Evolutionary conservation across 176 grass and related monocot species (phyloP).

Genomic region (sorghum (Sorghum bicolor)): Sorghum_bicolor_NCBIv3 NC_012877.2:1199001-1199500

Average conservation of each 20-base stretch:
- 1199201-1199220: not conserved
- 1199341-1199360: not conserved
- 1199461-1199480: slow-evolving; percentile 56
- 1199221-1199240: not conserved
- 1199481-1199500: slow-evolving; percentile 46
- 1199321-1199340: not conserved
- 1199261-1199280: not conserved
- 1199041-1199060: not conserved
- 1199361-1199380: not conserved
- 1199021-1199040: not conserved
- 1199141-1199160: not conserved
- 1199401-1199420: not conserved
- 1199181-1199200: not conserved
- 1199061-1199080: not conserved
- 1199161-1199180: not conserved
- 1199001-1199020: not conserved
- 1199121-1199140: not conserved
- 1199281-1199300: not conserved
- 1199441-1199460: slow-evolving; percentile 39
- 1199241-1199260: not conserved
- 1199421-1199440: not conserved
- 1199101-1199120: not conserved
- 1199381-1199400: not conserved
- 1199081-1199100: not conserved
- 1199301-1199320: not conserved